Evolutionary conservation across 1,284 basidiomycete species (phyloP).

Genomic region (Ganoderma resinaceum): DNA sequence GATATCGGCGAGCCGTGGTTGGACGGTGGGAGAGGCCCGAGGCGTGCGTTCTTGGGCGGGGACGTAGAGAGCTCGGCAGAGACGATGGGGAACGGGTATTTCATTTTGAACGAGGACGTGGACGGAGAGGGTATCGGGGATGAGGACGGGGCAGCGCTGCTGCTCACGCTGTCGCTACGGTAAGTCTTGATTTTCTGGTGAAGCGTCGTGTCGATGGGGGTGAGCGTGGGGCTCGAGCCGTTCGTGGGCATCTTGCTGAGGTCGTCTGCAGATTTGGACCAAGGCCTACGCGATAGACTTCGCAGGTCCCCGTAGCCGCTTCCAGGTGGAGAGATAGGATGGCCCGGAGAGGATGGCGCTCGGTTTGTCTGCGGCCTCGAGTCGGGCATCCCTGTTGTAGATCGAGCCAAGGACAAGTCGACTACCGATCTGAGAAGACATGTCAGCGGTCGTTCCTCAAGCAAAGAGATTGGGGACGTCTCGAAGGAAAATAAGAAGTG

Average conservation of each 20-base stretch:
- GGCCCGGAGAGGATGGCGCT: conserved; percentile 49
- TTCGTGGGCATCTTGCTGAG: conserved; percentile 61
- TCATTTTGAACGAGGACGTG: conserved; percentile 34
- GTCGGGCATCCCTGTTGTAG: conserved; percentile 56
- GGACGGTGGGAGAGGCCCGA: conserved; percentile 31
- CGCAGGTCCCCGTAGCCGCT: conserved; percentile 70
- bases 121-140: conserved; percentile 41
- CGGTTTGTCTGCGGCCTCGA: conserved; percentile 36
- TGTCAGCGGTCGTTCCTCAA: background rate
- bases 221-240: conserved; percentile 43
- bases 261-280: conserved; percentile 83
- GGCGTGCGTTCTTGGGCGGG: conserved; percentile 37
- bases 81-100: conserved; percentile 56
- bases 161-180: conserved; percentile 48
- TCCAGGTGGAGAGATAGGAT: conserved; percentile 32
- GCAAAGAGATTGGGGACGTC: too few species aligned
- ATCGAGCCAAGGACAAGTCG: conserved; percentile 61
- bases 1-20: conserved; percentile 35
- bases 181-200: conserved; percentile 64
- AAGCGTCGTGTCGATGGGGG: conserved; percentile 56
- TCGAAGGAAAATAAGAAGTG: too few species aligned
- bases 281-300: conserved; percentile 68
- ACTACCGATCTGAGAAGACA: conserved; percentile 62
- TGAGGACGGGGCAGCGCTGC: conserved; percentile 39
- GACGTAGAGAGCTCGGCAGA: conserved; percentile 35